Evolutionary conservation across 139 green algal genomes (phyloP), one percentile per base, ranked within the genome.

Genomic region (Auxenochlorella pyrenoidosa): DNA sequence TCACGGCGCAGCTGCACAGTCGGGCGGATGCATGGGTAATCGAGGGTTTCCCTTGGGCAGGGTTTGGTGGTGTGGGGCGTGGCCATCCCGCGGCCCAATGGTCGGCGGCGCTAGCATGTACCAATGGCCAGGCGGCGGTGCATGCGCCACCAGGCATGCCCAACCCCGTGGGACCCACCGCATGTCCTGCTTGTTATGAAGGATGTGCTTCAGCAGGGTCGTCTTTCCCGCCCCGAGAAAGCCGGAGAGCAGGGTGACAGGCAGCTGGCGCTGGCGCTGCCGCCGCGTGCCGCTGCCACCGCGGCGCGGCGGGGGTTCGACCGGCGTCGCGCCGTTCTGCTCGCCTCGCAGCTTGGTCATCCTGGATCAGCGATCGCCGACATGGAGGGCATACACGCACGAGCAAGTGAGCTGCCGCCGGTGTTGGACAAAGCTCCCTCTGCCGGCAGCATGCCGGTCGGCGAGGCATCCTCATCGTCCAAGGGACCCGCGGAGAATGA

Each of bases 171-270:
- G 15, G 26, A 43, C 59, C 80, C 65, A 91, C 79, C 82, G 88
- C 22, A 84, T 40, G 3, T 73, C 84, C 32, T 92, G 22, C 72
- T 92, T 91, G 18, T 89, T 91, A 22, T 82, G 44, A 30, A 98
- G 91, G 16, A 98, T 92, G 77, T 95, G 92, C 22, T 91, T 83
- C 51, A 98, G 83, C 66, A 98, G 88, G 0, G 94, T 98, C 26
- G 96, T 98, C 89, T 98, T 98, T 79, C 95, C 95, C 32, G 93
- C 92, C 41, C 93, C 95, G 5, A 97, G 86, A 75, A 97, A 97
- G 15, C 95, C 95, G 22, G 63, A 90, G 19, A 97, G 87, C 43
- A 97, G 79, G 4, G 95, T 97, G 26, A 97, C 94, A 0, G 93
- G 94, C 51, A 97, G 86, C 22, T 8, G 75, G 28, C 75, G 43